Conservation (phyloP, 176 grass and related monocot species). For the Elymus sibiricus region DNA sequence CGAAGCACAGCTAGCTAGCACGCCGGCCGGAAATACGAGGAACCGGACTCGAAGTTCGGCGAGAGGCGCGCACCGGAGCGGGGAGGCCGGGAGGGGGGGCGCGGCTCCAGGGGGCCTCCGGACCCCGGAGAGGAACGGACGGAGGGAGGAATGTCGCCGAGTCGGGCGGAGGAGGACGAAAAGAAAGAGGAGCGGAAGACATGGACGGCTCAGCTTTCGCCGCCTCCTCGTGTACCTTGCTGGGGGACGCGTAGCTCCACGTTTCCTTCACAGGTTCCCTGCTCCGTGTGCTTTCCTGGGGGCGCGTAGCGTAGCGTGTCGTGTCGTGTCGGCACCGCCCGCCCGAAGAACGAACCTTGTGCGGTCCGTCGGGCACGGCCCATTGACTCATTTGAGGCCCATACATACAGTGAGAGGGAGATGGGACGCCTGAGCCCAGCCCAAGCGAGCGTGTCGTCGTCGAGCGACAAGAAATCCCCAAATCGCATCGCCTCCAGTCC, state of each 20-base stretch:
- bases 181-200: conserved; percentile 19
- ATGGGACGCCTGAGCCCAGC: not conserved
- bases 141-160: conserved; percentile 18
- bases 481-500: not conserved
- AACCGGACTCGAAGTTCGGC: not conserved
- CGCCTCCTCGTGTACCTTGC: not conserved
- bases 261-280: not conserved
- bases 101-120: not conserved
- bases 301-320: not conserved
- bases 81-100: not conserved
- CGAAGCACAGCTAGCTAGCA: not conserved
- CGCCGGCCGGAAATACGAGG: not conserved
- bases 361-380: too few relatives aligned
- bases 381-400: not conserved
- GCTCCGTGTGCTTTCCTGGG: not conserved
- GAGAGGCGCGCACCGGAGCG: conserved; percentile 12
- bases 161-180: conserved; percentile 19
- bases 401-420: not conserved
- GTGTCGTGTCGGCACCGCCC: not conserved
- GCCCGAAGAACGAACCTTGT: too few relatives aligned
- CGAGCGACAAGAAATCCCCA: not conserved
- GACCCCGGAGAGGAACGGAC: not conserved
- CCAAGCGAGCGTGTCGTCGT: not conserved
- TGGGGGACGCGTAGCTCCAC: not conserved
- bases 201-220: conserved; percentile 29